Base-by-base conservation (phyloP, 306 rosid genomes). In the Inga leiocalycina region DNA sequence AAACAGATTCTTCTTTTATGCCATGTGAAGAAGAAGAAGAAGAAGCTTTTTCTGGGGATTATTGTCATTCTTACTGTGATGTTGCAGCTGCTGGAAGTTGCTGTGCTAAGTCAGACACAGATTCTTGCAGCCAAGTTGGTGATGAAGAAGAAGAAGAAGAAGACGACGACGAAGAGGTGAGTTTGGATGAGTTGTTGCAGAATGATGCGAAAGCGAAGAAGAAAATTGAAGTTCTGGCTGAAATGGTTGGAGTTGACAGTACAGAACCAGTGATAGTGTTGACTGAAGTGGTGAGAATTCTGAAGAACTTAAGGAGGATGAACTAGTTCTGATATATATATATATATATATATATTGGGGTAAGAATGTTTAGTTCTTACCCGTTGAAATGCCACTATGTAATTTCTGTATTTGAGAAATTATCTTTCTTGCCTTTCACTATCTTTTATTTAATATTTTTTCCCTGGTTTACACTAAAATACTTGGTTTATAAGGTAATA, bases 191-290 rank as follows among this genome's bases (percentile, higher is more conserved):
- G 80, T 48, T 83, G 17, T 49, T 83, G 30, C 34, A 84, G 22
- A 17, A 37, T 74, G 81, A 81, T 79, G 89, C 27, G 52, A 74
- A 84, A 59, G 8, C 86, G 49, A 82, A 74, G 70, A 79, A 61
- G 84, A 84, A 86, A 70, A 73, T 86, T 4, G 84, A 86, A 74
- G 17, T 45, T 48, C 35, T 89, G n/a, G 89, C 88, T 66, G 72
- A 79, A 30, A 82, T 86, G 88, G 88, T 89, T 79, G 88, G 89
- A 57, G 67, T 86, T 79, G 75, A 84, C 45, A 79, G 79, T 37
- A 72, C 59, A 43, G 87, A 84, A 56, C 89, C 88, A 41, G 86
- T 45, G 20, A 61, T 51, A 54, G 84, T 86, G 78, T 75, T 89
- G 20, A 75, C 76, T 73, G 84, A 84, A 84, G 92, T 89, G 4